Evolutionary conservation across 2,329 filamentous ascomycete species (phyloP).

Genomic region (Colletotrichum spaethianum): DNA sequence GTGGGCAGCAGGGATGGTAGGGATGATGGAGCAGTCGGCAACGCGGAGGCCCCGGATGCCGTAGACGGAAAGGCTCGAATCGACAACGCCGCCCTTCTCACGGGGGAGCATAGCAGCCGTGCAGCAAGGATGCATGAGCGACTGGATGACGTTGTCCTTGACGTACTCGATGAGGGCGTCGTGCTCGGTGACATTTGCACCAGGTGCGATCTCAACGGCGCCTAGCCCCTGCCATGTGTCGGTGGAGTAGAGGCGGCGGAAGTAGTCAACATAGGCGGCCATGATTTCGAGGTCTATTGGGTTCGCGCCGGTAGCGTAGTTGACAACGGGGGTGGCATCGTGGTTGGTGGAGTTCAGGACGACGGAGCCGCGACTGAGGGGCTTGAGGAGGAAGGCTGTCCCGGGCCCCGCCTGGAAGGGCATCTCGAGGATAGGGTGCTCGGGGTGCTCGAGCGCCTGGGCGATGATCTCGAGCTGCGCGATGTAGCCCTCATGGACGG

Average conservation of each 20-base stretch:
- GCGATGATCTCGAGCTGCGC: constrained; percentile 47
- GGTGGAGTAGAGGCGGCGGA: constrained; percentile 47
- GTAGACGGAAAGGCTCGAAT: constrained; percentile 43
- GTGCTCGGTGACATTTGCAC: constrained; percentile 43
- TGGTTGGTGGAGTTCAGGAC: constrained; percentile 44
- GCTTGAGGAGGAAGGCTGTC: constrained; percentile 48
- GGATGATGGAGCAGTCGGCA: constrained; percentile 49
- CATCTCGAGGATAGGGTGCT: constrained; percentile 50
- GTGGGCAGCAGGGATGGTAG: constrained; percentile 23
- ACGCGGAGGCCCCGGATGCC: constrained; percentile 47
- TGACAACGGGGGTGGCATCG: constrained; percentile 49
- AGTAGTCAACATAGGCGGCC: constrained; percentile 50
- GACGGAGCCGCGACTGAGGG: constrained; percentile 54
- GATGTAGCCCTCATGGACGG: constrained; percentile 46
- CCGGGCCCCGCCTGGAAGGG: constrained; percentile 47
- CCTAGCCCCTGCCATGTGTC: constrained; percentile 46
- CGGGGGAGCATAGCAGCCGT: constrained; percentile 61
- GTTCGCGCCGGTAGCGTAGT: constrained; percentile 53
- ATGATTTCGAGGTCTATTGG: constrained; percentile 54
- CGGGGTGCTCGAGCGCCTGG: constrained; percentile 47
- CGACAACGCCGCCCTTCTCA: constrained; percentile 51
- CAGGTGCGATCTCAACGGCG: constrained; percentile 43
- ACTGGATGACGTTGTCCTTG: constrained; percentile 49
- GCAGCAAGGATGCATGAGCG: constrained; percentile 58
- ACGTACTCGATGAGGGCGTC: constrained; percentile 44